Evolutionary conservation across 2,329 filamentous ascomycete species (phyloP), one percentile per base, ranked within the genome.

Genomic region (Sporothrix variecibatus): DNA sequence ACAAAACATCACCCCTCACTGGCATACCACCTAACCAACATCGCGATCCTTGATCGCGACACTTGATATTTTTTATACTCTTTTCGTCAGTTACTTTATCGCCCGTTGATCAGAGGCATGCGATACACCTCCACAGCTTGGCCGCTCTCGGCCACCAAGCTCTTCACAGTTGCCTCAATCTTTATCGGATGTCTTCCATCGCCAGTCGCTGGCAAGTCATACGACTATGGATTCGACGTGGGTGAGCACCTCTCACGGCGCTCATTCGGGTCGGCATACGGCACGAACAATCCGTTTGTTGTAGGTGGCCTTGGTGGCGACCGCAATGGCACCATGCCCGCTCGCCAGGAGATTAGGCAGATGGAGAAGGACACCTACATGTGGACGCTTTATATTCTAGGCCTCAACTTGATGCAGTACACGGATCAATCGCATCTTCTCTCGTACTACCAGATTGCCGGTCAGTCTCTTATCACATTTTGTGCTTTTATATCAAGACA

Each of bases 361-460:
- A 85, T 97, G 77, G 84, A 89, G 76, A 83, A 87, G 72, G 87
- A 93, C 74, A 80, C 86, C 9, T 89, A 93, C 78, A 87, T 88
- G 79, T 94, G 91, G 90, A 94, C 93, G 80, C 82, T 97, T 74
- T 97, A 92, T 81, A 84, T 97, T 34, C 87, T 95, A 68, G 92
- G 91, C 15, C 86, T 96, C 78, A 89, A 89, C 80, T 89, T 90
- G 83, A 90, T 95, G 84, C 91, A 94, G 82, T 87, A 85, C 75
- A 88, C 88, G 73, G 84, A 90, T 76, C 91, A 94, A 82, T 84
- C 85, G 23, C 83, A 86, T 72, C 85, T 86, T 73, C 85, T 92
- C 51, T 95, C 93, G 56, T 96, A 90, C 85, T 97, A 94, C 82
- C 89, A 93, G 79, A 87, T 97, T 78, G 88, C 92, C 75, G 93